A percentile compares a stretch with the other conserved stretches of the same genome.
phyloP scores from a whole-genome alignment of 179 eudicot genomes.

The Dionaea muscipula region DNA sequence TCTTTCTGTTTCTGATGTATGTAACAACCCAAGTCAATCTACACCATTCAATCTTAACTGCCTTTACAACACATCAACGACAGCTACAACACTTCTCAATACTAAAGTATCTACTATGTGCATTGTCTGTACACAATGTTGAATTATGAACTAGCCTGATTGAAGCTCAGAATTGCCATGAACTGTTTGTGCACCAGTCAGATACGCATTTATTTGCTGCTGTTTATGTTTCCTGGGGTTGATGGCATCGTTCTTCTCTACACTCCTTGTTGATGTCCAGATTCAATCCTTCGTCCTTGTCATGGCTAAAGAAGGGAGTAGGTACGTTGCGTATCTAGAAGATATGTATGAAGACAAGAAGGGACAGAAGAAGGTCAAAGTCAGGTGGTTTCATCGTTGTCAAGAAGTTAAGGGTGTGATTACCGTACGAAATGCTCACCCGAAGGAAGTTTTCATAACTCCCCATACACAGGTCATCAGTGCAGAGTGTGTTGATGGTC shows the following conservation, averaged over 20 bases:
- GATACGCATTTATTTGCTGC: not conserved
- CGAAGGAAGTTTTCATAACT: conserved; percentile 90
- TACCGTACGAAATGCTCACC: conserved; percentile 58
- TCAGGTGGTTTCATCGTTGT: conserved; percentile 91
- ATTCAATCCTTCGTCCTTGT: conserved; percentile 82
- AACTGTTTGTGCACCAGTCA: not conserved
- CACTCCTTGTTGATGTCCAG: conserved; percentile 26
- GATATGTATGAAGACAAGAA: conserved; percentile 98
- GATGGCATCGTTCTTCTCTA: not conserved
- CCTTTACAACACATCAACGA: no score
- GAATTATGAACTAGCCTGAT: not conserved
- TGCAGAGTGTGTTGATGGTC: conserved; percentile 93
- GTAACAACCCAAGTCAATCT: no score
- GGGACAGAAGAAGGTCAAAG: conserved; percentile 90
- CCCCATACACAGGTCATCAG: conserved; percentile 95
- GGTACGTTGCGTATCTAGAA: conserved; percentile 81
- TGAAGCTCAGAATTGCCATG: not conserved
- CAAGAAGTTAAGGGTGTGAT: conserved; percentile 75
- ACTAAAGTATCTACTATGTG: no score
- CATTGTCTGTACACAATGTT: no score
- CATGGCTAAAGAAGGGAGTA: conserved; percentile 89
- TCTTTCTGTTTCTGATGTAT: no score
- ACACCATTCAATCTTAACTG: no score
- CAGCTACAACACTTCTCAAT: no score
- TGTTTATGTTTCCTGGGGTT: not conserved